Evolutionary conservation across 192 early-diverging fungal species (phyloP), one percentile per base, ranked within the genome.

Genomic region (Coemansia sp.): DNA sequence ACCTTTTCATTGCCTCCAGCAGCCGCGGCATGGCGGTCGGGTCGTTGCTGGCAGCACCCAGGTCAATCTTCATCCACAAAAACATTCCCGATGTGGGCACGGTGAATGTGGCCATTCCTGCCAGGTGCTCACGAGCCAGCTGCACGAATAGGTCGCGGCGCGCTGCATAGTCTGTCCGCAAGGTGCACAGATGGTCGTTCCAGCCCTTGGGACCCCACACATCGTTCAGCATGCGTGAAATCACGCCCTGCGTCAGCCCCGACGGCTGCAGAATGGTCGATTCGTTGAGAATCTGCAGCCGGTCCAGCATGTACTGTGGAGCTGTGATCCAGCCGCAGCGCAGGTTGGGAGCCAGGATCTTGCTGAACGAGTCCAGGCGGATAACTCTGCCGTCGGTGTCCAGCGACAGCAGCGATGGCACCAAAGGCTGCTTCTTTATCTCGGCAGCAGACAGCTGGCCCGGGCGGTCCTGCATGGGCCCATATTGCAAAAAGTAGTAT

Each of bases 281-380:
- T 84, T 91, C 76, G 64, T 82, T 87, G 60, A 93, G 85, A 15
- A 93, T 73, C 54, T 86, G 83, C 51, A 98, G 86, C 23, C 86
- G 80, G 30, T 90, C 84, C 4, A 92, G 73, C 12, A 98, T 76
- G 30, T 81, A 82, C 15, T 67, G 58, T 2, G 83, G 84, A 3
- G 83, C 85, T 12, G 87, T 87, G 23, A 83, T 80, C 88, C 88
- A 90, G 7, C 93, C 93, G 11, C 93, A 64, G 53, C 95, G 88
- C 50, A 92, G 70, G 26, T 94, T 94, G 9, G 91, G 87, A 8
- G 89, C 90, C 34, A 98, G 60, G 42, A 98, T 87, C 69, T 98
- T 98, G 69, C 88, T 91, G 65, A 98, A 86, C 16, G 88, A 90
- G 58, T 98, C 95, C 50, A 96, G 88, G 2, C 95, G 84, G 26